Conservation (phyloP, 2,329 filamentous ascomycete species). For the Curvularia spicifera region DNA sequence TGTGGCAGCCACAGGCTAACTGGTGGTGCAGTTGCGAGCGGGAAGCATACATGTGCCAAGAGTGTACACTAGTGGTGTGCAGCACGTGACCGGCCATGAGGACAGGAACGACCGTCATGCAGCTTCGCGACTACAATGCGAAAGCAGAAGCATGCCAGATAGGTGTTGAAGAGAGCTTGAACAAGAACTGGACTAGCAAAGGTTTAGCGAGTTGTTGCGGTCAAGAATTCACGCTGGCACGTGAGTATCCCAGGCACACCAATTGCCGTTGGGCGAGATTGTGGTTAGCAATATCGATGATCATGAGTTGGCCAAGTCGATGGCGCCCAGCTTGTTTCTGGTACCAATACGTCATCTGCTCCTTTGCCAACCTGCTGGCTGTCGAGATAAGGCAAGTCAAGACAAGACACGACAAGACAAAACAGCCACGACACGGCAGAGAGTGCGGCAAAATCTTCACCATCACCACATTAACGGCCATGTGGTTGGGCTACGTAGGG, state of each 20-base stretch:
- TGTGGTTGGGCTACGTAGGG: too few species aligned
- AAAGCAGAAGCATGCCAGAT: not conserved
- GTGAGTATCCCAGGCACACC: not conserved
- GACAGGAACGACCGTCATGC: too few species aligned
- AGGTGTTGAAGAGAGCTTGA: not conserved
- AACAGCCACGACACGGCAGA: not conserved
- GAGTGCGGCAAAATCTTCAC: not conserved
- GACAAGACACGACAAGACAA: not conserved
- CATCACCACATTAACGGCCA: not conserved
- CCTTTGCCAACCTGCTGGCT: conserved; percentile 3
- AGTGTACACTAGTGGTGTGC: not conserved
- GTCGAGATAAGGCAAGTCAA: not conserved
- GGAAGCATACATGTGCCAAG: too few species aligned
- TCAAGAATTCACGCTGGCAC: not conserved
- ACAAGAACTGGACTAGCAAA: not conserved
- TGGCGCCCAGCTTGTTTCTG: not conserved
- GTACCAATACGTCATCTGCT: conserved; percentile 10
- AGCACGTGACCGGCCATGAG: not conserved
- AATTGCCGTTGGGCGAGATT: not conserved
- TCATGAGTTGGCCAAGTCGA: not conserved
- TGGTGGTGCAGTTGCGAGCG: too few species aligned
- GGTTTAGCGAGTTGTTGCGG: not conserved
- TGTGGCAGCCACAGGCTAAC: too few species aligned
- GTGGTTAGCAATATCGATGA: not conserved
- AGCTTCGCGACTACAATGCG: not conserved